These are phyloP conservation scores for Microdochium paspali DNA, from an alignment of 2,329 filamentous ascomycete species.

Conservation along the genomic window DNA sequence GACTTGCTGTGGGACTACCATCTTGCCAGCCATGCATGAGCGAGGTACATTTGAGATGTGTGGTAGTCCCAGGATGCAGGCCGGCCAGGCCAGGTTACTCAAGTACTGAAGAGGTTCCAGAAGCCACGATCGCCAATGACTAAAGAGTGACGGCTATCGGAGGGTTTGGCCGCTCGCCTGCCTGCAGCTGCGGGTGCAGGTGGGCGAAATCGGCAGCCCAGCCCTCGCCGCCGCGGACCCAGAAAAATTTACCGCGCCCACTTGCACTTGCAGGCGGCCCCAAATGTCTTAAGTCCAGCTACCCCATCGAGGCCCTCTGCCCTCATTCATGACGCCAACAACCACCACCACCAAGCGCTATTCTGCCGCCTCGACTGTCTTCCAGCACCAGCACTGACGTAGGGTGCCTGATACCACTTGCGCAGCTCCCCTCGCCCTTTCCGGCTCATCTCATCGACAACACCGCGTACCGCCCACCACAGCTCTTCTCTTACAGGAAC, in stretches of 20 bases:
- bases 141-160: not conserved
- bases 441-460: not conserved
- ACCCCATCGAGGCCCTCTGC: not conserved
- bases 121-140: not conserved
- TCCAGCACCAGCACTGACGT: not conserved
- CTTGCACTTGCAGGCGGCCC: not conserved
- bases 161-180: not conserved
- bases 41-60: too few species aligned
- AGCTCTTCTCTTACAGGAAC: not conserved
- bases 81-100: too few species aligned
- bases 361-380: not conserved
- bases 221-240: not conserved
- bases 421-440: not conserved
- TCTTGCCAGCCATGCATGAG: too few species aligned
- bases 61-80: not conserved
- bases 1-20: too few species aligned
- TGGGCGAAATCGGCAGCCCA: too few species aligned
- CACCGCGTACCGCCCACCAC: not conserved
- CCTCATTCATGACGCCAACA: conserved; percentile 1
- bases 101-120: too few species aligned
- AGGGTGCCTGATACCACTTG: not conserved
- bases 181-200: too few species aligned
- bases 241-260: not conserved
- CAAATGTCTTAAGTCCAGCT: not conserved
- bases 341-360: not conserved